A percentile compares a stretch with the other conserved stretches of the same genome.
phyloP scores from a whole-genome alignment of 306 rosid genomes.

The Parietaria judaica region DNA sequence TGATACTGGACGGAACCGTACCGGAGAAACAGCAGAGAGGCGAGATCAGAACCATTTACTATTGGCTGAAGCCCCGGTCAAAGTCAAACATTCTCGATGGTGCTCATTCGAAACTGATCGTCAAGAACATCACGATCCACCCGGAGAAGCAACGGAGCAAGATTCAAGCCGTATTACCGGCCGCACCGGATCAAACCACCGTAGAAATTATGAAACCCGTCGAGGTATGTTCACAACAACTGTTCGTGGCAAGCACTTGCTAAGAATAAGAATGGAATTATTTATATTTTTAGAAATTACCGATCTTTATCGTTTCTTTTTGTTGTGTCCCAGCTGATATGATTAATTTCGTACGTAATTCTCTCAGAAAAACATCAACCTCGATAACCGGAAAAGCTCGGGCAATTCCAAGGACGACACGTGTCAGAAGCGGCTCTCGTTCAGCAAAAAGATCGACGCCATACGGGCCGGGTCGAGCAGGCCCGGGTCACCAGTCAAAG shows the following conservation, averaged over 20 bases:
- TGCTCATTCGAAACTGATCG: neutral
- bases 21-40: slow-evolving; percentile 10
- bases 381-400: slow-evolving; percentile 5
- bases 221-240: slow-evolving; percentile 30
- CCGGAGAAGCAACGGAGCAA: slow-evolving; percentile 11
- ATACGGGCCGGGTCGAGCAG: slow-evolving; percentile 14
- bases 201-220: slow-evolving; percentile 9
- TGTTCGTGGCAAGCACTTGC: neutral
- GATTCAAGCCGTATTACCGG: slow-evolving; percentile 10
- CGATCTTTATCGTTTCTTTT: no score
- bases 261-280: neutral
- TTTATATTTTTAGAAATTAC: no score
- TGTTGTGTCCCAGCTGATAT: neutral
- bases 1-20: slow-evolving; percentile 23
- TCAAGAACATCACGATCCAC: no score
- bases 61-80: slow-evolving; percentile 7
- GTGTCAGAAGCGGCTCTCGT: slow-evolving; percentile 21
- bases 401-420: slow-evolving; percentile 22
- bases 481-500: slow-evolving; percentile 17
- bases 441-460: slow-evolving; percentile 21
- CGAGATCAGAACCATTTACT: neutral
- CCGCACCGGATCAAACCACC: slow-evolving; percentile 19
- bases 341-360: neutral
- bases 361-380: neutral
- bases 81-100: slow-evolving; percentile 14